phyloP scores from a whole-genome alignment of 108 stramenopile genomes.

The Pseudonitzschia multistriata region DNA sequence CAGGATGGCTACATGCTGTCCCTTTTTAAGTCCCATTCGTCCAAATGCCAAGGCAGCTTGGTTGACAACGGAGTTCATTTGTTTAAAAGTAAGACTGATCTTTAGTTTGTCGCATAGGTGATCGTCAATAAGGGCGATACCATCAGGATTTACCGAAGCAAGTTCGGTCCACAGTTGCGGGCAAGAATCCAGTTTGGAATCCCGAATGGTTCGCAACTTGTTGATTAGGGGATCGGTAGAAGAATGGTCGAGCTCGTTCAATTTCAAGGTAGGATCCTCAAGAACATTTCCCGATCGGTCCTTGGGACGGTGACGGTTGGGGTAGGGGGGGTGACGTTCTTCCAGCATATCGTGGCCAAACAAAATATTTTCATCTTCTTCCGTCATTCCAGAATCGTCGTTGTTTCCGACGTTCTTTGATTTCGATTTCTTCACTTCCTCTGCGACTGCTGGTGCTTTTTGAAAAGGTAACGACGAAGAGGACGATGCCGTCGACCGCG shows the following conservation, averaged over 20 bases:
- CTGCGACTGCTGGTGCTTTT: constrained; percentile 9
- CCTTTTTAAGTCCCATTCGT: constrained; percentile 60
- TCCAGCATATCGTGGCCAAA: constrained; percentile 44
- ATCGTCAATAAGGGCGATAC: constrained; percentile 76
- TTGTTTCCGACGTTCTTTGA: neutral
- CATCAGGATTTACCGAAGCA: constrained; percentile 49
- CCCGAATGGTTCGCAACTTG: constrained; percentile 66
- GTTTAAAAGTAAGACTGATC: constrained; percentile 57
- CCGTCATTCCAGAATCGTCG: constrained; percentile 24
- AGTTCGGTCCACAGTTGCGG: constrained; percentile 73
- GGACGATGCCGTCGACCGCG: neutral
- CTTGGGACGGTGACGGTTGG: constrained; percentile 41
- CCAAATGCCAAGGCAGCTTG: constrained; percentile 62
- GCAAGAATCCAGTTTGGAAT: constrained; percentile 46
- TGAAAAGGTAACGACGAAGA: too few relatives aligned
- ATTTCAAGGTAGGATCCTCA: constrained; percentile 23
- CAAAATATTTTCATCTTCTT: constrained; percentile 65
- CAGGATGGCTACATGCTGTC: constrained; percentile 73
- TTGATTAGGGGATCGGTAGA: constrained; percentile 68
- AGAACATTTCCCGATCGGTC: constrained; percentile 52
- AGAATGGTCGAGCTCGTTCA: constrained; percentile 63
- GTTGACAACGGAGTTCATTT: constrained; percentile 62
- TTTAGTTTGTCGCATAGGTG: constrained; percentile 63
- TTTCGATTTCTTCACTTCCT: constrained; percentile 4
- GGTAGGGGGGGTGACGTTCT: constrained; percentile 23